These are phyloP conservation scores for Vickermania spadyakhi DNA, from an alignment of 208 protist species.

Conservation along the genomic window DNA sequence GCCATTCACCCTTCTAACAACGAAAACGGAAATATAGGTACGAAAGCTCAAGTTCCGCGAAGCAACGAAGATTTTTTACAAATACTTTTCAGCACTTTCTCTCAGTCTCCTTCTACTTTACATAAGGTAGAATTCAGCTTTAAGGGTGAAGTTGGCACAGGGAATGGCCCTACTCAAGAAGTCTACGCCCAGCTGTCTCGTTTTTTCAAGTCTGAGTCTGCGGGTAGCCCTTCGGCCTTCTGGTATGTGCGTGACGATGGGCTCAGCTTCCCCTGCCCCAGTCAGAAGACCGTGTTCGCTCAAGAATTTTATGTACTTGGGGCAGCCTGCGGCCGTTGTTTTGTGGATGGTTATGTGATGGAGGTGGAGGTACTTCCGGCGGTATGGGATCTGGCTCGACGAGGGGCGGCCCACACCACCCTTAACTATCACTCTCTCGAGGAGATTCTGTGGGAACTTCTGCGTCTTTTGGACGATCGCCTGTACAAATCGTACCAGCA, in stretches of 20 bases:
- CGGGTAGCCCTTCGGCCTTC: slow-evolving; percentile 8
- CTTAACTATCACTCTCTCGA: not conserved
- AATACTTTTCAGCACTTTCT: slow-evolving; percentile 24
- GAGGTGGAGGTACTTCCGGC: slow-evolving; percentile 21
- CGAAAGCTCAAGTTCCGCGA: slow-evolving; percentile 39
- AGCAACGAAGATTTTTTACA: too few species aligned
- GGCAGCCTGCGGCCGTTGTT: slow-evolving; percentile 46
- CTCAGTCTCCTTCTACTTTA: slow-evolving; percentile 25
- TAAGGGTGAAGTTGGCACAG: slow-evolving; percentile 70
- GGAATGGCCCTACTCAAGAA: slow-evolving; percentile 80
- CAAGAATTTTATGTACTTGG: slow-evolving; percentile 70
- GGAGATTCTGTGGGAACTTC: slow-evolving; percentile 9
- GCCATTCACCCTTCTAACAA: slow-evolving; percentile 31
- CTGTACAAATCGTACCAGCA: slow-evolving; percentile 33
- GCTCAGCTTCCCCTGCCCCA: slow-evolving; percentile 46
- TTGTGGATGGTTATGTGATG: slow-evolving; percentile 74
- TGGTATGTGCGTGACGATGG: slow-evolving; percentile 64
- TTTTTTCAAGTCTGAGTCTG: slow-evolving; percentile 15
- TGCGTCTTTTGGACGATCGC: slow-evolving; percentile 39
- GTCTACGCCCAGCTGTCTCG: slow-evolving; percentile 71
- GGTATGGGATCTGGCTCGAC: not conserved
- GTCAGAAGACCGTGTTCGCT: slow-evolving; percentile 17
- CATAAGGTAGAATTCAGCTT: slow-evolving; percentile 72
- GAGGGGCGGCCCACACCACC: not conserved
- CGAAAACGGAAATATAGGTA: slow-evolving; percentile 43